Conservation (phyloP, 169 alveolate genomes). For the Plasmodium inui region DNA sequence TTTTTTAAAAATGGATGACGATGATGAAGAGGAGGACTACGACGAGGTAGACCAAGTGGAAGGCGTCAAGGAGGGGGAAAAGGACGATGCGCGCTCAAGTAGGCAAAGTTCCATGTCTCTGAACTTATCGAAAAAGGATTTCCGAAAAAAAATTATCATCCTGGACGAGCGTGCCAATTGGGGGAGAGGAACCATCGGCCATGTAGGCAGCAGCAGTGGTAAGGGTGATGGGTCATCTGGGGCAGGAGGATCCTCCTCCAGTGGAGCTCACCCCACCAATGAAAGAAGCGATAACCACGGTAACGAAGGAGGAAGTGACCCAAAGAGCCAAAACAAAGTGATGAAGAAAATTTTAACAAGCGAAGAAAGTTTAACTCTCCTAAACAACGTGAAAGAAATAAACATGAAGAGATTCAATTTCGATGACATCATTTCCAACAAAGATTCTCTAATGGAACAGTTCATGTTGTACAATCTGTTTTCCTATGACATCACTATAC, state of each 20-base stretch:
- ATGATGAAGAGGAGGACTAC: neutral
- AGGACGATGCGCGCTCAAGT: conserved; percentile 10
- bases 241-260: too few species aligned
- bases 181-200: neutral
- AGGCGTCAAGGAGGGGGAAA: neutral
- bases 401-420: conserved; percentile 24
- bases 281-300: neutral
- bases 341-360: conserved; percentile 3
- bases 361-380: neutral
- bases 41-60: neutral
- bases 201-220: neutral
- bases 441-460: conserved; percentile 40
- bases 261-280: neutral
- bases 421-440: neutral
- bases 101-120: conserved; percentile 10
- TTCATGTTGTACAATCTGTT: conserved; percentile 55
- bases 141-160: conserved; percentile 30
- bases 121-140: neutral
- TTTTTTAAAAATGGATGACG: conserved; percentile 59
- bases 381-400: neutral
- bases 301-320: neutral
- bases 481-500: conserved; percentile 34
- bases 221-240: neutral
- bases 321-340: neutral
- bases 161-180: conserved; percentile 9